Evolutionary conservation across 179 eudicot species (phyloP).

Genomic region (Pouteria campechiana): DNA sequence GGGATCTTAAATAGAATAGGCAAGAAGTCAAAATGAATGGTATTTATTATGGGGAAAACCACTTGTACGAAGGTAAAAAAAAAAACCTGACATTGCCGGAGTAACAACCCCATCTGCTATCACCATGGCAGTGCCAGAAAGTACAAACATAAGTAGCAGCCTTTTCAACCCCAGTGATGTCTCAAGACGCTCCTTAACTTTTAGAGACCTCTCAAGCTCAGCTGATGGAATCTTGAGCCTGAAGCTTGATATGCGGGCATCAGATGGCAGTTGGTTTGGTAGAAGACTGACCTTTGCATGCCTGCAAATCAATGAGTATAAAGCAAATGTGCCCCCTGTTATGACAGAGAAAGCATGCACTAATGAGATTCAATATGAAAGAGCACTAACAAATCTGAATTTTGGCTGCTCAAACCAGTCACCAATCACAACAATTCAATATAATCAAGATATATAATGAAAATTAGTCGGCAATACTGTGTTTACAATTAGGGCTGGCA

Average conservation of each 20-base stretch:
- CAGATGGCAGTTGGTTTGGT: slow-evolving; percentile 92
- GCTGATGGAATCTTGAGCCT: slow-evolving; percentile 91
- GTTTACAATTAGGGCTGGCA: no score
- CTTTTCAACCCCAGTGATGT: slow-evolving; percentile 65
- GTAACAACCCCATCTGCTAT: slow-evolving; percentile 94
- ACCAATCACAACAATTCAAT: not conserved
- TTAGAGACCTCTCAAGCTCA: slow-evolving; percentile 95
- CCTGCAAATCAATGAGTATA: slow-evolving; percentile 88
- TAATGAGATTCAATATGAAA: not conserved
- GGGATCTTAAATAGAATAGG: not conserved
- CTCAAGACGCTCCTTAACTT: slow-evolving; percentile 82
- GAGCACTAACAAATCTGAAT: not conserved
- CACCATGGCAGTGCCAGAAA: slow-evolving; percentile 98
- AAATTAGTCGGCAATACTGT: no score
- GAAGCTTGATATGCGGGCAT: slow-evolving; percentile 94
- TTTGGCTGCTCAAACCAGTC: not conserved
- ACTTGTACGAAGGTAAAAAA: slow-evolving; percentile 3
- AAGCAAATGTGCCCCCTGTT: slow-evolving; percentile 98
- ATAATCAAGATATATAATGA: no score
- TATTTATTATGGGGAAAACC: no score
- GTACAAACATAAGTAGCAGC: slow-evolving; percentile 74
- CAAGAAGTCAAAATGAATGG: not conserved
- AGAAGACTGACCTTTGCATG: slow-evolving; percentile 96
- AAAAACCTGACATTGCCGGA: slow-evolving; percentile 93
- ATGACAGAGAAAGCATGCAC: slow-evolving; percentile 5